Evolutionary conservation across 2,329 filamentous ascomycete genomes (phyloP).

Genomic region (Diaporthe destruens): DNA sequence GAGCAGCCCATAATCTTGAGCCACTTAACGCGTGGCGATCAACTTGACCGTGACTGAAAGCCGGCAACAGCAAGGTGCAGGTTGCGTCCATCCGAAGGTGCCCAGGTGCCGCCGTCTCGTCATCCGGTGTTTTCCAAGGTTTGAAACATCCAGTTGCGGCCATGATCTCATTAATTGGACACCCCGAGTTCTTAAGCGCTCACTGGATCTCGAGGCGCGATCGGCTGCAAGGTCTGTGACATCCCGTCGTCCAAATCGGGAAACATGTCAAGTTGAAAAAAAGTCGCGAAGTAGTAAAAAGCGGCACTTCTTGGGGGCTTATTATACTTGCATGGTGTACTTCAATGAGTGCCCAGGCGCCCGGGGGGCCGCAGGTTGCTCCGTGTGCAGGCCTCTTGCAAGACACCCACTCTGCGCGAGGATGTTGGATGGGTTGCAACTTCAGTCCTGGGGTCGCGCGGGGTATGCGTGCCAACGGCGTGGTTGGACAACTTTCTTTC

Average conservation of each 20-base stretch:
- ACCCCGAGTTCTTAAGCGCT: constrained; percentile 18
- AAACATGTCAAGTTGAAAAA: neutral
- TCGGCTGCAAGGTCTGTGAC: constrained; percentile 15
- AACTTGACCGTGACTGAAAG: neutral
- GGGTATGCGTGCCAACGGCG: constrained; percentile 24
- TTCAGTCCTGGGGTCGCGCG: constrained; percentile 16
- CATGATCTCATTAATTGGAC: constrained; percentile 39
- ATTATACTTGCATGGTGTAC: neutral
- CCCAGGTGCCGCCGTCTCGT: constrained; percentile 18
- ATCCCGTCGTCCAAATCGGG: neutral
- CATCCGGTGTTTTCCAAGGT: constrained; percentile 29
- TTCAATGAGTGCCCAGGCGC: neutral
- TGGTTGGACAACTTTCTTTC: constrained; percentile 3
- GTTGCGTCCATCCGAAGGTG: neutral
- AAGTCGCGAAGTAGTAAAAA: neutral
- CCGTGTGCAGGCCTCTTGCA: neutral
- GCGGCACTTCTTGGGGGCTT: neutral
- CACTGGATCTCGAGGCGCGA: constrained; percentile 3
- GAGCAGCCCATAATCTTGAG: neutral
- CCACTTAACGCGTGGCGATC: constrained; percentile 17
- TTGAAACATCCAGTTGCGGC: constrained; percentile 39
- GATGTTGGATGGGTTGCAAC: neutral
- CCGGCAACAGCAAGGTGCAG: neutral
- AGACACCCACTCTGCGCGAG: constrained; percentile 19
- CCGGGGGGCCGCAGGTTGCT: constrained; percentile 5